Evolutionary conservation across 2,329 filamentous ascomycete genomes (phyloP).

Genomic region (Akanthomyces dipterigenus): DNA sequence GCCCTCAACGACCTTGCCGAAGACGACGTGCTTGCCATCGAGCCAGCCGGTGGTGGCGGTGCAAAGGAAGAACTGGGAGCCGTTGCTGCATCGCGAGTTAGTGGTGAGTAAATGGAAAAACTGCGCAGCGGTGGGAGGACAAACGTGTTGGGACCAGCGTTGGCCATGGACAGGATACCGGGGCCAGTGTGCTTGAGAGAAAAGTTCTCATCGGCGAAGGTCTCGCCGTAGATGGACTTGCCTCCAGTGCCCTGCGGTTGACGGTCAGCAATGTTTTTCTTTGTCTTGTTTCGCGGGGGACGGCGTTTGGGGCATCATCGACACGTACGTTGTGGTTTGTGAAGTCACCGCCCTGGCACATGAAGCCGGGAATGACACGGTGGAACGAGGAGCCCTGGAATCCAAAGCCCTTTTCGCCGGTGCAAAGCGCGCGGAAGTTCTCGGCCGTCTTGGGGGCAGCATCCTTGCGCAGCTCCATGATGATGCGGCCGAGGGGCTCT

Average conservation of each 20-base stretch:
- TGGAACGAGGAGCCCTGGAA: slow-evolving; percentile 11
- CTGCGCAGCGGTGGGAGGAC: neutral
- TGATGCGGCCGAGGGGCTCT: slow-evolving; percentile 12
- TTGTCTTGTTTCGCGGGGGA: neutral
- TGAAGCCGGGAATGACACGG: slow-evolving; percentile 13
- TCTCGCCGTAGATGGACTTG: slow-evolving; percentile 18
- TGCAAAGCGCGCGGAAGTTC: slow-evolving; percentile 14
- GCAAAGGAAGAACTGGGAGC: slow-evolving; percentile 89
- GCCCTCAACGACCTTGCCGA: slow-evolving; percentile 54
- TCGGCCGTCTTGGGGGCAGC: slow-evolving; percentile 12
- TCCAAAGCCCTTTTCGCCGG: slow-evolving; percentile 13
- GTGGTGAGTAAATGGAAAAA: neutral
- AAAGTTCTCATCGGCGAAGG: slow-evolving; percentile 18
- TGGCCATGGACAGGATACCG: slow-evolving; percentile 18
- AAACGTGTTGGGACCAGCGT: slow-evolving; percentile 19
- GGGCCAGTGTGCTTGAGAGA: slow-evolving; percentile 16
- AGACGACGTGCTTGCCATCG: slow-evolving; percentile 68
- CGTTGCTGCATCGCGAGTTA: slow-evolving; percentile 58
- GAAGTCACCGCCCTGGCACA: slow-evolving; percentile 14
- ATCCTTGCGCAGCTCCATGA: slow-evolving; percentile 11
- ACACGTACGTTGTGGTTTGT: slow-evolving; percentile 11
- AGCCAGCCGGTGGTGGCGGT: slow-evolving; percentile 77
- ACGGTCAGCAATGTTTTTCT: neutral
- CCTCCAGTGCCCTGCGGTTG: slow-evolving; percentile 16
- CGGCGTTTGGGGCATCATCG: neutral